Evolutionary conservation across 495 filamentous ascomycete genomes (phyloP).

Genomic region (Annulohypoxylon moriforme): DNA sequence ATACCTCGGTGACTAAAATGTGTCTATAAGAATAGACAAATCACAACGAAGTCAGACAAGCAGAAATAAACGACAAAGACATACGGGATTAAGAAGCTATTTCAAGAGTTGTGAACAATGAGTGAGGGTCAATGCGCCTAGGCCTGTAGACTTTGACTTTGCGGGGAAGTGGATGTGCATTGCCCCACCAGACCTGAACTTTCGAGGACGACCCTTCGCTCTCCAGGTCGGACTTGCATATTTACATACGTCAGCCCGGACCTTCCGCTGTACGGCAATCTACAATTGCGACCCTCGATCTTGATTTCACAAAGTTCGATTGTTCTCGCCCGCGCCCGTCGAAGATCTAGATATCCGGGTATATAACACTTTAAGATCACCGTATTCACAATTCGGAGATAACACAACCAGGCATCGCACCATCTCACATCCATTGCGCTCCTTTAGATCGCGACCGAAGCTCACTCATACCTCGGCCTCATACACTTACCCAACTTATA

Average conservation of each 20-base stretch:
- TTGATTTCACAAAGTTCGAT: constrained; percentile 6
- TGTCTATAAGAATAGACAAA: not conserved
- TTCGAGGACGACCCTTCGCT: constrained; percentile 14
- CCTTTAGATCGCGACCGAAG: not conserved
- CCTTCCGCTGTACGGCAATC: constrained; percentile 31
- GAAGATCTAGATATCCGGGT: not conserved
- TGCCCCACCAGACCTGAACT: constrained; percentile 12
- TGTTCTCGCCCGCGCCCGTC: constrained; percentile 1
- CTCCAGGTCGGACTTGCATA: constrained; percentile 29
- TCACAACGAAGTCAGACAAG: not conserved
- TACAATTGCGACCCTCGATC: constrained; percentile 32
- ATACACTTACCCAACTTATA: not conserved
- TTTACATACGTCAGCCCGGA: constrained; percentile 30
- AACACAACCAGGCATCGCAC: not conserved
- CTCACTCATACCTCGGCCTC: not conserved
- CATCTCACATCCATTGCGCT: not conserved
- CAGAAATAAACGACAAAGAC: not conserved
- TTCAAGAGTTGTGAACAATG: constrained; percentile 5
- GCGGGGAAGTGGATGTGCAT: constrained; percentile 43
- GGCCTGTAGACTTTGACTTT: constrained; percentile 23
- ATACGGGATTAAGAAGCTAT: constrained; percentile 2
- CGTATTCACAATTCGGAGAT: not conserved
- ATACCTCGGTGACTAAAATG: not conserved
- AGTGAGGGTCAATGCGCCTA: constrained; percentile 8
- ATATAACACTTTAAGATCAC: constrained; percentile 10